phyloP scores from a whole-genome alignment of 1,139 yeast species.

The Entelexis sorbosivorans region DNA sequence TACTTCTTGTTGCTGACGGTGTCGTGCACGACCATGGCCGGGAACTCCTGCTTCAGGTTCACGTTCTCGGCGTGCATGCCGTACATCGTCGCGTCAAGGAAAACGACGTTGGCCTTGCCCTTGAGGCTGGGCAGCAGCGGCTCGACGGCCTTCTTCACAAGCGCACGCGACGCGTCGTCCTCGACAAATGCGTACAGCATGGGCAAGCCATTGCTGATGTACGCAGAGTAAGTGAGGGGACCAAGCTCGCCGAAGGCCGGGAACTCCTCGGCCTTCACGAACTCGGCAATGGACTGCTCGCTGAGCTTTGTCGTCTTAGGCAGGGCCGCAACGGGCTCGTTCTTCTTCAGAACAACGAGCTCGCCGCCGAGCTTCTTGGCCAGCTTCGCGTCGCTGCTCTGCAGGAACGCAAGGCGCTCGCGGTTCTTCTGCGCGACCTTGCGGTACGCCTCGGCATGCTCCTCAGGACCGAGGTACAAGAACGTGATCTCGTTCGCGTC shows the following conservation, averaged over 20 bases:
- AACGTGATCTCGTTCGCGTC: conserved; percentile 42
- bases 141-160: conserved; percentile 42
- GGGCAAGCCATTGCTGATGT: conserved; percentile 65
- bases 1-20: conserved; percentile 56
- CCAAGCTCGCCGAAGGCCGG: conserved; percentile 88
- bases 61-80: conserved; percentile 86
- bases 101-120: conserved; percentile 79
- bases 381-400: conserved; percentile 39
- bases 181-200: conserved; percentile 81
- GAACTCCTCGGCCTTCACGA: conserved; percentile 58
- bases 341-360: conserved; percentile 40
- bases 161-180: conserved; percentile 53
- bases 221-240: conserved; percentile 66
- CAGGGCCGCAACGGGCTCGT: conserved; percentile 30
- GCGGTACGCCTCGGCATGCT: conserved; percentile 41
- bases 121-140: conserved; percentile 62
- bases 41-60: conserved; percentile 68
- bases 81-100: conserved; percentile 66
- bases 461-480: conserved; percentile 31
- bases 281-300: conserved; percentile 38
- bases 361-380: conserved; percentile 39
- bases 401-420: conserved; percentile 50
- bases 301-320: conserved; percentile 29
- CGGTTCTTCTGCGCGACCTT: conserved; percentile 48
- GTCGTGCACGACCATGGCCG: conserved; percentile 84